Evolutionary conservation across 345 rosid species (phyloP).

Genomic region (Moricandia arvensis): DNA sequence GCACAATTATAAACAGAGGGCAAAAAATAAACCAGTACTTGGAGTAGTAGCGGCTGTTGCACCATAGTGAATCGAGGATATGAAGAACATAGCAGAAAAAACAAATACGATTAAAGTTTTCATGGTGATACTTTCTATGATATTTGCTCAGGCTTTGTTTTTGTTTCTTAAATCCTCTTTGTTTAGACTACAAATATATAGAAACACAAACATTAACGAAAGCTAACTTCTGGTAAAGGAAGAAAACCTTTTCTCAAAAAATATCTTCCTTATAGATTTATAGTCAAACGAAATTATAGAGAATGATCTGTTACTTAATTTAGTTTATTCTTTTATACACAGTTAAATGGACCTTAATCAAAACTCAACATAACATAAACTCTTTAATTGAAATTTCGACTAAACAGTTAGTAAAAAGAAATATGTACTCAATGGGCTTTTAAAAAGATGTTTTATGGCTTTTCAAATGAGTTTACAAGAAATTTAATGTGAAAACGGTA

Average conservation of each 20-base stretch:
- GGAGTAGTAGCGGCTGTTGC: neutral
- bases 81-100: neutral
- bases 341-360: neutral
- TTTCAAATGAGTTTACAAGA: too few relatives aligned
- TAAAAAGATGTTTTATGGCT: too few relatives aligned
- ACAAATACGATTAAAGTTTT: neutral
- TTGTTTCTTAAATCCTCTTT: neutral
- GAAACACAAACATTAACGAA: neutral
- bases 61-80: neutral
- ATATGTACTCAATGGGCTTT: too few relatives aligned
- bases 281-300: neutral
- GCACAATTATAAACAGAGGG: neutral
- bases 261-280: neutral
- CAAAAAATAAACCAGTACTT: neutral
- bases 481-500: too few relatives aligned
- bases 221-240: neutral
- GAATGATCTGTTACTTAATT: neutral
- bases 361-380: neutral
- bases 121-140: neutral
- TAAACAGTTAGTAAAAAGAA: too few relatives aligned
- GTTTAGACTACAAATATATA: neutral
- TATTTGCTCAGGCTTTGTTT: neutral
- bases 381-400: too few relatives aligned
- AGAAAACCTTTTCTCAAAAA: neutral
- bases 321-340: neutral